Conservation (phyloP, 2,329 filamentous ascomycete species). For the Bertia moriformis region DNA sequence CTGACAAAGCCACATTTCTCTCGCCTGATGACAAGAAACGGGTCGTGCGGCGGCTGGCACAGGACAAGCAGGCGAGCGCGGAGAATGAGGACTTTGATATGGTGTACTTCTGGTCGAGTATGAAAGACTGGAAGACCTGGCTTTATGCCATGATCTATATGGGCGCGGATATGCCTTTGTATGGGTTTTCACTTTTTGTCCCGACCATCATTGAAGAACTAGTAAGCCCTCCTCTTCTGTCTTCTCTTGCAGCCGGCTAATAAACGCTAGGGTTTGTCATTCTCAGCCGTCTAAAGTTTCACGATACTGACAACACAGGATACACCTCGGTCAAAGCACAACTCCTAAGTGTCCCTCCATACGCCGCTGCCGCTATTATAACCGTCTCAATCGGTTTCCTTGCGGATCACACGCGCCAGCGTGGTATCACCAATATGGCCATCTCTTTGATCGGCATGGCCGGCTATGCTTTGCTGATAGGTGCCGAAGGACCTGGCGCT, state of each 20-base stretch:
- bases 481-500: slow-evolving; percentile 43
- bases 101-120: slow-evolving; percentile 54
- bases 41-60: slow-evolving; percentile 55
- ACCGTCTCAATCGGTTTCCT: slow-evolving; percentile 60
- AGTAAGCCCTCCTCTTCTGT: slow-evolving; percentile 9
- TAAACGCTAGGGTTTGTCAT: slow-evolving; percentile 3
- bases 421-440: slow-evolving; percentile 68
- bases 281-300: neutral
- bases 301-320: slow-evolving; percentile 12
- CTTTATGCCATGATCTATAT: slow-evolving; percentile 64
- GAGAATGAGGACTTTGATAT: slow-evolving; percentile 63
- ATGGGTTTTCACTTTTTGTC: slow-evolving; percentile 64
- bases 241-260: neutral
- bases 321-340: slow-evolving; percentile 49
- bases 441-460: slow-evolving; percentile 56
- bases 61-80: slow-evolving; percentile 62
- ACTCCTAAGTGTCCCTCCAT: slow-evolving; percentile 62
- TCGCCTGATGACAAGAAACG: slow-evolving; percentile 53
- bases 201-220: slow-evolving; percentile 60
- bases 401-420: slow-evolving; percentile 58
- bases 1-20: slow-evolving; percentile 62
- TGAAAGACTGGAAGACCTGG: slow-evolving; percentile 79
- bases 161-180: slow-evolving; percentile 58
- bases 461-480: slow-evolving; percentile 70
- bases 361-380: slow-evolving; percentile 54